Conservation (phyloP, 208 protist species). For the Crithidia acanthocephali region DNA sequence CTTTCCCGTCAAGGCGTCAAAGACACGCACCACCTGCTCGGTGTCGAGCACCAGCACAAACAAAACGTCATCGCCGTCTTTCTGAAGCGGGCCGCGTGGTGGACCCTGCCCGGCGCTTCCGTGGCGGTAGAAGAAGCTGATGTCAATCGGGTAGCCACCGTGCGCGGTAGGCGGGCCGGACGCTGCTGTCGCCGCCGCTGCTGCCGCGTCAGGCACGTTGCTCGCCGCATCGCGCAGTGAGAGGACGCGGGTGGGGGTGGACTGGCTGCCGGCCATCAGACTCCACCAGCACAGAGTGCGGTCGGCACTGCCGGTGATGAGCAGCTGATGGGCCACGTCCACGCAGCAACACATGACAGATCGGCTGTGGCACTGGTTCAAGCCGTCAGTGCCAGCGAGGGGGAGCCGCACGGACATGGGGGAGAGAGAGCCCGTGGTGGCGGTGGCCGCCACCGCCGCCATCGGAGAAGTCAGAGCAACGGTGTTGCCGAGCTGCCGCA, state of each 20-base stretch:
- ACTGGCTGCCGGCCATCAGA: constrained; percentile 27
- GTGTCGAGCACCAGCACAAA: constrained; percentile 78
- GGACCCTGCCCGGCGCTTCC: not conserved
- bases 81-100: too few relatives aligned
- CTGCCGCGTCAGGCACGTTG: not conserved
- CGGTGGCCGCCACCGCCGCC: not conserved
- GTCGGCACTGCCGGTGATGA: constrained; percentile 78
- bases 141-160: constrained; percentile 78
- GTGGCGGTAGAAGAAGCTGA: constrained; percentile 70
- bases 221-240: constrained; percentile 50
- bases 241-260: constrained; percentile 44
- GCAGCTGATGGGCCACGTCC: constrained; percentile 43
- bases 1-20: constrained; percentile 61
- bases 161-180: constrained; percentile 16
- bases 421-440: not conserved
- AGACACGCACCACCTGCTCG: constrained; percentile 71
- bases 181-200: not conserved
- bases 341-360: constrained; percentile 74
- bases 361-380: constrained; percentile 51
- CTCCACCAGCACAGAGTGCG: constrained; percentile 78
- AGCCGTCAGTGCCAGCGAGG: not conserved
- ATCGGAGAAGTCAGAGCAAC: constrained; percentile 9
- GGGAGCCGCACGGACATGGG: not conserved
- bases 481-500: constrained; percentile 57
- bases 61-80: constrained; percentile 31